Evolutionary conservation across 2,329 filamentous ascomycete genomes (phyloP).

Genomic region (Neospermospora avenae): DNA sequence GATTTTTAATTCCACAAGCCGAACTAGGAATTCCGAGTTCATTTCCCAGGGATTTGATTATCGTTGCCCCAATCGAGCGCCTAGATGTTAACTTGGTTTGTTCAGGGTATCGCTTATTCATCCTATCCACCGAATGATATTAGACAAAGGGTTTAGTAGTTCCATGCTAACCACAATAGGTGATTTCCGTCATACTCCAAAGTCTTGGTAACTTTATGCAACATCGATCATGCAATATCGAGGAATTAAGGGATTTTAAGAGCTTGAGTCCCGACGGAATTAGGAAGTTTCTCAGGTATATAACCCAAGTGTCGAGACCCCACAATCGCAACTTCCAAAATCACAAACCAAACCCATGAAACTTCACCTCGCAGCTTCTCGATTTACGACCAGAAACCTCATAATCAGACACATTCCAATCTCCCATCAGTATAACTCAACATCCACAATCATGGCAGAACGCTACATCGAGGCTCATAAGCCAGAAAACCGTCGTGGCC

Average conservation of each 20-base stretch:
- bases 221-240: neutral
- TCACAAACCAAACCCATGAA: neutral
- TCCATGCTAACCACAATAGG: neutral
- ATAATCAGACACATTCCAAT: neutral
- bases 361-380: neutral
- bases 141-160: too few species aligned
- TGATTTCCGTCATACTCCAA: neutral
- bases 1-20: too few species aligned
- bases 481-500: conserved; percentile 21
- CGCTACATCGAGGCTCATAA: conserved; percentile 17
- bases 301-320: neutral
- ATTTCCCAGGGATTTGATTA: too few species aligned
- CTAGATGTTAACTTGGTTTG: neutral
- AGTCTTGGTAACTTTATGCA: neutral
- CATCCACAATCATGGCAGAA: neutral
- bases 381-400: neutral
- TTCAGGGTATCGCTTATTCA: too few species aligned
- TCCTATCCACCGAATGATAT: too few species aligned
- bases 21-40: too few species aligned
- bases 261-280: neutral
- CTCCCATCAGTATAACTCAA: neutral
- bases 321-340: neutral
- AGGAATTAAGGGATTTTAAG: neutral
- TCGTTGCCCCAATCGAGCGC: too few species aligned
- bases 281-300: neutral